A percentile compares a stretch with the other conserved stretches of the same genome.
These are phyloP conservation scores for Hypoxylon crocopeplum DNA, from an alignment of 495 filamentous ascomycete species.

Conservation along the genomic window DNA sequence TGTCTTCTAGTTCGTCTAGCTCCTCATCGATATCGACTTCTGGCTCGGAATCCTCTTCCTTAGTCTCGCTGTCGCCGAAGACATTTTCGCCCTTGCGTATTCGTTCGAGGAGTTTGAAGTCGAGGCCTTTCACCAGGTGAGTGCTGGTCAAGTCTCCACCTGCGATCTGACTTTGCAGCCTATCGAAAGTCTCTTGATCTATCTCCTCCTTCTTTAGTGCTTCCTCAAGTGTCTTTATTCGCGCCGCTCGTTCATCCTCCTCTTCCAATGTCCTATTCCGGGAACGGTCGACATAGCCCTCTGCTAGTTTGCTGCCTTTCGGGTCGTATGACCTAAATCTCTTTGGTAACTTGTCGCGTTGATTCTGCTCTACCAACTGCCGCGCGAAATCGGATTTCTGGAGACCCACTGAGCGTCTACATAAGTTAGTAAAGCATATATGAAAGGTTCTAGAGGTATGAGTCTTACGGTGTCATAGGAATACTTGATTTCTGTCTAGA, in stretches of 20 bases:
- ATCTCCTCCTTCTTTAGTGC: constrained; percentile 84
- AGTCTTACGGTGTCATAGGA: constrained; percentile 81
- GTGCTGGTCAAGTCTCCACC: constrained; percentile 82
- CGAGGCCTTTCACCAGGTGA: constrained; percentile 90
- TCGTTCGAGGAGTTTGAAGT: constrained; percentile 79
- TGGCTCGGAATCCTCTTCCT: constrained; percentile 32
- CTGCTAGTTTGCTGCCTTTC: constrained; percentile 78
- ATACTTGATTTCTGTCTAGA: constrained; percentile 76
- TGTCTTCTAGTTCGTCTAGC: constrained; percentile 74
- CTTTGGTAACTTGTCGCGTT: constrained; percentile 58
- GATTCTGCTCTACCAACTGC: constrained; percentile 81
- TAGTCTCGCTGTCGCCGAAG: constrained; percentile 44
- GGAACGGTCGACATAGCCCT: constrained; percentile 88
- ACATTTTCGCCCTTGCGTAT: constrained; percentile 78
- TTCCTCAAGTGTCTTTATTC: constrained; percentile 82
- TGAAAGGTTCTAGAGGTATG: not conserved
- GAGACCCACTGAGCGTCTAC: constrained; percentile 69
- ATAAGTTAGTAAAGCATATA: constrained; percentile 39
- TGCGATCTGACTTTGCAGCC: constrained; percentile 74
- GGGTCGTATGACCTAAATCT: constrained; percentile 82
- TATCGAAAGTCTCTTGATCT: constrained; percentile 74
- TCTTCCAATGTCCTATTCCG: constrained; percentile 60
- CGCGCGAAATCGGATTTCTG: constrained; percentile 75
- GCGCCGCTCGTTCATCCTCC: constrained; percentile 65
- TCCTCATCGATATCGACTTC: constrained; percentile 71